Conservation (phyloP, 768 basidiomycete species). For the Neoboletus brunneissimus region DNA sequence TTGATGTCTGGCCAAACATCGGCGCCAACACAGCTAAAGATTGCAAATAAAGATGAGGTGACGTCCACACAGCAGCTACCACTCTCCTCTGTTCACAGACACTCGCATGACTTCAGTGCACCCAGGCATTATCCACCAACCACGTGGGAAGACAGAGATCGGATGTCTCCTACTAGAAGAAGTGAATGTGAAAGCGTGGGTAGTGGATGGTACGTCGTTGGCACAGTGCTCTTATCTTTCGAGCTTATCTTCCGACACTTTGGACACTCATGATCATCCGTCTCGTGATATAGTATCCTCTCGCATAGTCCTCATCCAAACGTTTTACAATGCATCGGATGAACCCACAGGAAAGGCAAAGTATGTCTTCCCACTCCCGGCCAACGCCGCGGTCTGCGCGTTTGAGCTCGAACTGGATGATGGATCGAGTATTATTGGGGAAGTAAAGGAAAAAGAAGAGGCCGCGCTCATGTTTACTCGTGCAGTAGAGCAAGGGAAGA, state of each 20-base stretch:
- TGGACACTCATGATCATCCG: not conserved
- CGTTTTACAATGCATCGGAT: slow-evolving; percentile 38
- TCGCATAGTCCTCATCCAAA: slow-evolving; percentile 40
- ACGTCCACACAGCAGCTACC: slow-evolving; percentile 3
- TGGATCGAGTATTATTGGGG: slow-evolving; percentile 41
- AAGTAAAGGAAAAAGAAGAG: slow-evolving; percentile 46
- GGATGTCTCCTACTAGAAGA: slow-evolving; percentile 42
- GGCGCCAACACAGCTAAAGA: slow-evolving; percentile 5
- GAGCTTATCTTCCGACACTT: not conserved
- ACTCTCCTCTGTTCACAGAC: not conserved
- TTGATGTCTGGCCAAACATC: not conserved
- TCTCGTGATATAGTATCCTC: slow-evolving; percentile 38
- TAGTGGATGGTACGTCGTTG: slow-evolving; percentile 41
- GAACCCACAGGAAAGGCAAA: slow-evolving; percentile 43
- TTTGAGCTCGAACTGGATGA: slow-evolving; percentile 50
- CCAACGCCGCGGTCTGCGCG: slow-evolving; percentile 50
- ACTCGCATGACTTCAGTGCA: slow-evolving; percentile 15
- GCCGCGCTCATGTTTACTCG: slow-evolving; percentile 41
- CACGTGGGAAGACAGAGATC: slow-evolving; percentile 18
- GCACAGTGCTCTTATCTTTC: not conserved
- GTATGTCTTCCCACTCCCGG: slow-evolving; percentile 61
- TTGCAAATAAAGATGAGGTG: slow-evolving; percentile 12
- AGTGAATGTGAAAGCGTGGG: slow-evolving; percentile 38
- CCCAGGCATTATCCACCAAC: slow-evolving; percentile 34
- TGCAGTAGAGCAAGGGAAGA: slow-evolving; percentile 40